phyloP scores from a whole-genome alignment of 495 filamentous ascomycete species.

The Xylaria telfairii region DNA sequence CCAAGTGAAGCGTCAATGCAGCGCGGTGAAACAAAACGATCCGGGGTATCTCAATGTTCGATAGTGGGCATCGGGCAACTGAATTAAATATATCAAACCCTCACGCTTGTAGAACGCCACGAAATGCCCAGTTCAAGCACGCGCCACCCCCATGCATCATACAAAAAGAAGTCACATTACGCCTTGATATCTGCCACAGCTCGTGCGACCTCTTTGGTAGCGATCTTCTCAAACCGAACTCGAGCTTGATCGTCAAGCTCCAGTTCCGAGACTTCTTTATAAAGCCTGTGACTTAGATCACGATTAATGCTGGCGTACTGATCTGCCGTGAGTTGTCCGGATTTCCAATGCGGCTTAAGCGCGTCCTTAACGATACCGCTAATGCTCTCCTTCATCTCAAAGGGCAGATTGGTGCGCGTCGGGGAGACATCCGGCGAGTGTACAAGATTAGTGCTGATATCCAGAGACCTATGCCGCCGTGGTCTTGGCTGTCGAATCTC shows the following conservation, averaged over 20 bases:
- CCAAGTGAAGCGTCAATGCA: slow-evolving; percentile 13
- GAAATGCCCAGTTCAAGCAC: slow-evolving; percentile 23
- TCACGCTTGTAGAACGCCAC: slow-evolving; percentile 17
- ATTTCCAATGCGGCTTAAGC: slow-evolving; percentile 76
- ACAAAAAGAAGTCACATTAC: slow-evolving; percentile 31
- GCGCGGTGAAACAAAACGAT: slow-evolving; percentile 20
- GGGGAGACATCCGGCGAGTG: slow-evolving; percentile 64
- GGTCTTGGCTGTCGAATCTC: slow-evolving; percentile 61
- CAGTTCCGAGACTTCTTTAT: slow-evolving; percentile 73
- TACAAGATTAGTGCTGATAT: slow-evolving; percentile 40
- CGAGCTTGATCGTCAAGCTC: slow-evolving; percentile 60
- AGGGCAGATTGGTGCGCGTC: slow-evolving; percentile 61
- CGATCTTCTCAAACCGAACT: slow-evolving; percentile 70
- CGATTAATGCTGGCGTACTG: slow-evolving; percentile 90
- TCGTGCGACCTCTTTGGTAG: slow-evolving; percentile 73
- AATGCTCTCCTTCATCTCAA: slow-evolving; percentile 78
- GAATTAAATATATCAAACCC: not conserved
- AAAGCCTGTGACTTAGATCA: slow-evolving; percentile 80
- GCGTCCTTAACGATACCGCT: slow-evolving; percentile 79
- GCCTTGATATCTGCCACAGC: slow-evolving; percentile 60
- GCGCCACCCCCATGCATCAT: slow-evolving; percentile 22
- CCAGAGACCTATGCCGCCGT: slow-evolving; percentile 39
- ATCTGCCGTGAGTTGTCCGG: slow-evolving; percentile 73
- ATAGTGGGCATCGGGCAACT: not conserved
- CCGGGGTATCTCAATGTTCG: slow-evolving; percentile 26